These are phyloP conservation scores for Coemansia sp. DNA, from an alignment of 192 early-diverging fungal species.

Conservation along the genomic window DNA sequence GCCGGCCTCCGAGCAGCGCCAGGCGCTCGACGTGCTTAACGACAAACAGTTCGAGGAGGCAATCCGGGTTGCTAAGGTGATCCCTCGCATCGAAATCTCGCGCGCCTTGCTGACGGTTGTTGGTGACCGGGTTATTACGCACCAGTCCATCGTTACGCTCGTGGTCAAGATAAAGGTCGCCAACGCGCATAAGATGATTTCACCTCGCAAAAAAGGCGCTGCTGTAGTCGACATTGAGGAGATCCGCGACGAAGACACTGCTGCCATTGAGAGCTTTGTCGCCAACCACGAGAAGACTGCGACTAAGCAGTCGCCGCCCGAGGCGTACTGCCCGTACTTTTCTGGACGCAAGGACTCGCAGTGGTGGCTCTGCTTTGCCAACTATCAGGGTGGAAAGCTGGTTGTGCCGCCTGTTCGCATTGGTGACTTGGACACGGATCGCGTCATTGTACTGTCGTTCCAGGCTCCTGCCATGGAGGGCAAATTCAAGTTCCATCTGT, in stretches of 20 bases:
- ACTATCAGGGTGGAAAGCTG: slow-evolving; percentile 80
- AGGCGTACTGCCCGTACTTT: slow-evolving; percentile 58
- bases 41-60: slow-evolving; percentile 71
- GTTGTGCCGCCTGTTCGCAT: slow-evolving; percentile 80
- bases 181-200: slow-evolving; percentile 26
- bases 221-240: slow-evolving; percentile 46
- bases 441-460: slow-evolving; percentile 84
- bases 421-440: slow-evolving; percentile 68
- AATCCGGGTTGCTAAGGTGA: slow-evolving; percentile 72
- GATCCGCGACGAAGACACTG: slow-evolving; percentile 51
- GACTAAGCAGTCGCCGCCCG: slow-evolving; percentile 32
- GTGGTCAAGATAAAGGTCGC: slow-evolving; percentile 52
- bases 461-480: slow-evolving; percentile 89
- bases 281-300: slow-evolving; percentile 29
- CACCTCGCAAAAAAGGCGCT: slow-evolving; percentile 27
- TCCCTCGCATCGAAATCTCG: slow-evolving; percentile 76
- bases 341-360: slow-evolving; percentile 73
- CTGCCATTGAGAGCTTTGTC: slow-evolving; percentile 45
- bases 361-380: slow-evolving; percentile 94
- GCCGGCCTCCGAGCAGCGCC: slow-evolving; percentile 64
- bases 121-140: slow-evolving; percentile 79
- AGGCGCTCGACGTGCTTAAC: slow-evolving; percentile 59
- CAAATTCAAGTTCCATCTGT: slow-evolving; percentile 77
- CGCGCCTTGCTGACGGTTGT: slow-evolving; percentile 84
- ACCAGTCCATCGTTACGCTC: slow-evolving; percentile 79